These are phyloP conservation scores for Lactifluus volemus DNA, from an alignment of 768 basidiomycete genomes.

Conservation along the genomic window DNA sequence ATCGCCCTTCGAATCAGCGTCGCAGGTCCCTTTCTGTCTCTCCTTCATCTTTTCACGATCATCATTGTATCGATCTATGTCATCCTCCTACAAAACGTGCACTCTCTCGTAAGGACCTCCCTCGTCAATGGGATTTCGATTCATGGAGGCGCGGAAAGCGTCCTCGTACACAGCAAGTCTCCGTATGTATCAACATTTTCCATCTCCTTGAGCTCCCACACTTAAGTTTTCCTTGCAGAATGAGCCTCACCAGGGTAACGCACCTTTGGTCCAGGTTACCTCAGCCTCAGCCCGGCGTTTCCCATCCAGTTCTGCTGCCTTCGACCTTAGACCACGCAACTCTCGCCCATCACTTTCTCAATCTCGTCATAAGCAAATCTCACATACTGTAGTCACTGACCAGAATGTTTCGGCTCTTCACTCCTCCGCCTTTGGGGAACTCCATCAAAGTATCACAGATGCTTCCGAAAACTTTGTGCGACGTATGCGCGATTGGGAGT, in stretches of 20 bases:
- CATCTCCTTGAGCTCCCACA: not conserved
- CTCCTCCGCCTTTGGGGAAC: constrained; percentile 57
- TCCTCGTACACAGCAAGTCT: constrained; percentile 35
- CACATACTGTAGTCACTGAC: constrained; percentile 1
- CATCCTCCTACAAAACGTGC: constrained; percentile 42
- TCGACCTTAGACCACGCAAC: constrained; percentile 23
- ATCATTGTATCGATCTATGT: constrained; percentile 33
- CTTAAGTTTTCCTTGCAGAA: not conserved
- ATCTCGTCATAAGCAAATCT: not conserved
- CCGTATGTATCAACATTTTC: constrained; percentile 31
- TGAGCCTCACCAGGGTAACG: not conserved
- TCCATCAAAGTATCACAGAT: constrained; percentile 52
- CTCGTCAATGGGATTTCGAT: constrained; percentile 46
- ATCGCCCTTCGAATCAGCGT: constrained; percentile 28
- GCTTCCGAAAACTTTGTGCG: constrained; percentile 59
- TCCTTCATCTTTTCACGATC: constrained; percentile 27
- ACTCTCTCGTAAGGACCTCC: constrained; percentile 29
- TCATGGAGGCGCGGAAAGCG: constrained; percentile 47
- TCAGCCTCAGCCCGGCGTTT: constrained; percentile 11
- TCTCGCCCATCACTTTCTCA: constrained; percentile 5
- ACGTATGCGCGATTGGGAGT: constrained; percentile 68
- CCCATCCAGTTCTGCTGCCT: constrained; percentile 28
- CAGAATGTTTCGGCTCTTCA: constrained; percentile 39
- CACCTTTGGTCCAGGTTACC: not conserved
- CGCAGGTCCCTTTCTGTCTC: constrained; percentile 48